Evolutionary conservation across 2,329 filamentous ascomycete genomes (phyloP).

Genomic region (Pestalotiopsis sp.): DNA sequence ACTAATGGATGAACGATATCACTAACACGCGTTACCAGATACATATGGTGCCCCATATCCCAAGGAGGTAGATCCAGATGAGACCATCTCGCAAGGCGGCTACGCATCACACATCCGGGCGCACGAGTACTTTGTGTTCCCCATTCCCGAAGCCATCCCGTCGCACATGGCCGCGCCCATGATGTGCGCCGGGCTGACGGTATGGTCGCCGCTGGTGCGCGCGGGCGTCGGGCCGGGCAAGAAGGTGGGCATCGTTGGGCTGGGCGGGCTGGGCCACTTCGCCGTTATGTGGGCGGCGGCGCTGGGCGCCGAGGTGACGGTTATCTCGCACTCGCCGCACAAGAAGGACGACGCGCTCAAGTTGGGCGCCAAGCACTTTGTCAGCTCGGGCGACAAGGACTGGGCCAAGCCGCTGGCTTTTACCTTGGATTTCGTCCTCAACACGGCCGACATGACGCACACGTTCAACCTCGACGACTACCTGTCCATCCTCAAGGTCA

Average conservation of each 20-base stretch:
- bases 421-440: constrained; percentile 54
- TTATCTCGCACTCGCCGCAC: constrained; percentile 60
- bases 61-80: constrained; percentile 57
- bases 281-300: constrained; percentile 73
- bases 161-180: constrained; percentile 64
- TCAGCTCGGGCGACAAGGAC: constrained; percentile 47
- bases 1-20: background rate
- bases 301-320: constrained; percentile 67
- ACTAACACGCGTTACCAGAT: constrained; percentile 26
- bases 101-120: constrained; percentile 51
- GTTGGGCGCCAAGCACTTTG: constrained; percentile 63
- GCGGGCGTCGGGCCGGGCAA: constrained; percentile 72
- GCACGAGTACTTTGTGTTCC: constrained; percentile 61
- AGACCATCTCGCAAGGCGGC: constrained; percentile 69
- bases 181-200: constrained; percentile 77
- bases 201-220: constrained; percentile 69
- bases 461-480: constrained; percentile 57
- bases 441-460: constrained; percentile 51
- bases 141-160: constrained; percentile 56
- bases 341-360: constrained; percentile 64
- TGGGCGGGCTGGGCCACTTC: constrained; percentile 76
- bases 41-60: constrained; percentile 63
- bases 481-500: constrained; percentile 52
- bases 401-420: constrained; percentile 60
- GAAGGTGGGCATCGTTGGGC: constrained; percentile 70